Base-by-base conservation (phyloP, 768 basidiomycete species). In the Podaxis sp. region DNA sequence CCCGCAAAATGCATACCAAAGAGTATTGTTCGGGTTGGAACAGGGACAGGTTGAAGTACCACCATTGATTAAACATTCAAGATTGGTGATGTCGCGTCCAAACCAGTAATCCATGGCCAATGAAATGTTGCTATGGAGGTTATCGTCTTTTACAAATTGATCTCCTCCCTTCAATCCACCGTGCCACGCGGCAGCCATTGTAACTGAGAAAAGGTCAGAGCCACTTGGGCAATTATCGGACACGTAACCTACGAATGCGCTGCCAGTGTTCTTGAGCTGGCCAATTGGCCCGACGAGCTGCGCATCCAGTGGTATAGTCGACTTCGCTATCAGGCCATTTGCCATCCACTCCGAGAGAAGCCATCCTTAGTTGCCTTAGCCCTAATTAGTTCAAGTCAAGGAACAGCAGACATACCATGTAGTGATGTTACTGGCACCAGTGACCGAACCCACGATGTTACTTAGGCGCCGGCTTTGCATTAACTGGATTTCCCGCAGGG, bases 71-170 rank as follows among this genome's bases (percentile, higher is more conserved):
- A 88, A 67, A 66, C 88, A 89, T 21, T 77, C 77, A 0, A 71
- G 57, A 58, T 82, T 76, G 32, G 78, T 78, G 66, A 84, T 84
- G 62, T 88, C 87, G 59, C 82, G 80, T 21, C 68, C 65, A 59
- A 88, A 88, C 88, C 88, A 89, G 63, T 77, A 82, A 61, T 82
- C 75, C 82, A 88, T 83, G 14, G 82, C 86, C 11, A 67, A 62
- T 1, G 75, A 74, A 21, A 83, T 79, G n/a, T 74, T 76, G 23
- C 65, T 66, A 46, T 76, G 70, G 1, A 87, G 64, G 0, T 67
- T 62, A 1, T 75, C 61, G 63, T 80, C 72, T 50, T 81, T 73
- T 5, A 76, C 76, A 56, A 74, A 82, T 62, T 77, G 69, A 10
- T 76, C 72, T 1, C 73, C 76, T 25, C 78, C 76, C 32, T 61